phyloP scores from a whole-genome alignment of 73 alveolate species.

The Tetrahymena borealis region DNA sequence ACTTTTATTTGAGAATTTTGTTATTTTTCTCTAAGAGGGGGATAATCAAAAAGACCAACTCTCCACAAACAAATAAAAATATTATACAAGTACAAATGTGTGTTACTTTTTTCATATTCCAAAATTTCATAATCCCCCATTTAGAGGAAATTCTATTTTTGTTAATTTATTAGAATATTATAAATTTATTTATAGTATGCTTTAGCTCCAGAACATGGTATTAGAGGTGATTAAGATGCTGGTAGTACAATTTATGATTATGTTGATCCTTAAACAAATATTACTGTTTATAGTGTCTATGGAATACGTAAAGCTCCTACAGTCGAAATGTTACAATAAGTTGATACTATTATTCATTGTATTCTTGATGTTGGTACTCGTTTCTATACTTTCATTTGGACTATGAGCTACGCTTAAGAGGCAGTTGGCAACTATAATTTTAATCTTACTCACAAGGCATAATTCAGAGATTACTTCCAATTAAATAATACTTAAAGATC shows the following conservation, averaged over 20 bases:
- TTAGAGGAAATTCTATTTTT: too few species aligned
- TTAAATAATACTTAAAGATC: not conserved
- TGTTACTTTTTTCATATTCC: too few species aligned
- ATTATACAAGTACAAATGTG: too few species aligned
- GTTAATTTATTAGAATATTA: not conserved
- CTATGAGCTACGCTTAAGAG: conserved; percentile 40
- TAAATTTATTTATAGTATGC: not conserved
- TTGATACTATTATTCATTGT: conserved; percentile 30
- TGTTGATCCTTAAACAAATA: conserved; percentile 31
- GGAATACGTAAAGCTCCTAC: conserved; percentile 24
- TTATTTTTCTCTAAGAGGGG: too few species aligned
- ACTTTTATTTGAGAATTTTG: too few species aligned
- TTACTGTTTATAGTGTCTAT: conserved; percentile 20
- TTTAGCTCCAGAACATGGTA: conserved; percentile 43
- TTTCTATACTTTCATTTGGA: conserved; percentile 39
- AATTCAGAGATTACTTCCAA: not conserved
- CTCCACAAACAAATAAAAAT: too few species aligned
- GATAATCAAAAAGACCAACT: too few species aligned
- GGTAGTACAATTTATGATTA: conserved; percentile 21
- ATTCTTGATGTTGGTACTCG: conserved; percentile 43
- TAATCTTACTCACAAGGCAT: not conserved
- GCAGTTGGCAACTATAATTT: conserved; percentile 14
- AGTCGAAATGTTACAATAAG: not conserved
- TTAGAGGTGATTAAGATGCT: conserved; percentile 42
- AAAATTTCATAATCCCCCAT: too few species aligned